Evolutionary conservation across 352 stramenopile genomes (phyloP).

Genomic region (Phytopythium ostracodes): DNA sequence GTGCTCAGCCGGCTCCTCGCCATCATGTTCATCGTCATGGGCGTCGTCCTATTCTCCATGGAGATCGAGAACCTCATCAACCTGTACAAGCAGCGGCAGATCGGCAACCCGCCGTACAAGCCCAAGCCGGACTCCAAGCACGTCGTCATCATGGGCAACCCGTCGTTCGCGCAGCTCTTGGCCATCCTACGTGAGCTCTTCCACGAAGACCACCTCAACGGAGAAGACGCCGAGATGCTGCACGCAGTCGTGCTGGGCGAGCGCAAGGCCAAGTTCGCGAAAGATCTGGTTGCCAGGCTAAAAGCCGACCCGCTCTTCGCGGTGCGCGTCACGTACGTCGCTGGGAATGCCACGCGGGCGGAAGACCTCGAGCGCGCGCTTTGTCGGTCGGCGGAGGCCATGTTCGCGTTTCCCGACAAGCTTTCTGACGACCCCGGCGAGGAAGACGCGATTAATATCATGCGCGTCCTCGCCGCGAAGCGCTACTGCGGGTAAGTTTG

Average conservation of each 20-base stretch:
- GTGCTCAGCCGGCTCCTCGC: conserved; percentile 77
- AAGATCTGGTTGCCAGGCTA: conserved; percentile 62
- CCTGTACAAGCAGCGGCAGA: conserved; percentile 78
- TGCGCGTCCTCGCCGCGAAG: conserved; percentile 69
- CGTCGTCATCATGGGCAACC: conserved; percentile 83
- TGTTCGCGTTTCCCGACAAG: conserved; percentile 87
- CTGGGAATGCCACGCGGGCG: conserved; percentile 58
- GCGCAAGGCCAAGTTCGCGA: conserved; percentile 64
- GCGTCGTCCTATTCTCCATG: conserved; percentile 85
- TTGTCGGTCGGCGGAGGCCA: conserved; percentile 47
- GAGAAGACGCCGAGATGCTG: conserved; percentile 39
- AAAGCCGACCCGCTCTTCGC: conserved; percentile 79
- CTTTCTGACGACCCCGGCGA: conserved; percentile 60
- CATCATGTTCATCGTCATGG: conserved; percentile 89
- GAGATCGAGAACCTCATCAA: conserved; percentile 87
- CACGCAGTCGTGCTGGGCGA: conserved; percentile 73
- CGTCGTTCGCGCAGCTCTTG: conserved; percentile 76
- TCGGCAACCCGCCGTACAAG: conserved; percentile 74
- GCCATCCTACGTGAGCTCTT: conserved; percentile 86
- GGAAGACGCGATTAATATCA: conserved; percentile 84
- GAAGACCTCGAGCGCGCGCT: conserved; percentile 73
- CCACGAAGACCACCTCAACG: conserved; percentile 71
- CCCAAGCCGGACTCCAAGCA: conserved; percentile 64
- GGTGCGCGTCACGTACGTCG: conserved; percentile 75
- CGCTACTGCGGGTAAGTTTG: conserved; percentile 64